These are phyloP conservation scores for Kurtzmaniella quercitrusa DNA, from an alignment of 1,139 yeast genomes.

Conservation along the genomic window DNA sequence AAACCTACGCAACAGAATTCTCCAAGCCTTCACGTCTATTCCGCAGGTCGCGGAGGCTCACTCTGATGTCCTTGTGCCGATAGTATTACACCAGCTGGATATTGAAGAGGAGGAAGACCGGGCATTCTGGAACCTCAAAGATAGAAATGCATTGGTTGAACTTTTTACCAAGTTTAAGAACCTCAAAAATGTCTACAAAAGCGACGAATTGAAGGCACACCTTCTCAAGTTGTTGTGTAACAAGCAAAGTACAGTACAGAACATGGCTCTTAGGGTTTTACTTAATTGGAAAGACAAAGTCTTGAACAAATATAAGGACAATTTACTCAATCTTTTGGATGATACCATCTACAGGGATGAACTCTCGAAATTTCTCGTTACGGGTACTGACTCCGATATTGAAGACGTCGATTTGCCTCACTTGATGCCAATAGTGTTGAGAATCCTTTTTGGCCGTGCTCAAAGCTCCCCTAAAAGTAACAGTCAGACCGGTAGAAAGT, in stretches of 20 bases:
- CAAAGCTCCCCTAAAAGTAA: conserved; percentile 59
- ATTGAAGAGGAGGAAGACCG: conserved; percentile 24
- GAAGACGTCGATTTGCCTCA: conserved; percentile 55
- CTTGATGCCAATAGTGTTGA: conserved; percentile 68
- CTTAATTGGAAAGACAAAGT: conserved; percentile 58
- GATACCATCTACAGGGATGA: conserved; percentile 86
- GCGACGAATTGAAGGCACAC: conserved; percentile 50
- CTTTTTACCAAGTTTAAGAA: conserved; percentile 64
- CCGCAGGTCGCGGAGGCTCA: conserved; percentile 69
- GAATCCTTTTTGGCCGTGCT: conserved; percentile 85
- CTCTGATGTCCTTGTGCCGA: conserved; percentile 52
- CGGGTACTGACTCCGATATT: conserved; percentile 48
- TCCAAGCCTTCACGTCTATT: conserved; percentile 47
- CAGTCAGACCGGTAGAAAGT: conserved; percentile 67
- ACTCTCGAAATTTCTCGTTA: conserved; percentile 55
- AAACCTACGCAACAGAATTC: conserved; percentile 42
- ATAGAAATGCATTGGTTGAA: conserved; percentile 56
- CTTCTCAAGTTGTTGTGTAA: conserved; percentile 59
- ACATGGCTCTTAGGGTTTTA: conserved; percentile 68
- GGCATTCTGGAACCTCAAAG: conserved; percentile 53
- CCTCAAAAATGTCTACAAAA: conserved; percentile 49
- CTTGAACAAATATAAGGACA: conserved; percentile 66
- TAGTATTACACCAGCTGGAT: conserved; percentile 32
- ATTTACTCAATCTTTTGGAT: conserved; percentile 70
- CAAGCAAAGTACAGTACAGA: conserved; percentile 61